Percentiles rank a stretch among this genome's conserved stretches.
Evolutionary conservation across 306 rosid species (phyloP).

Genomic region (Pueraria montana): DNA sequence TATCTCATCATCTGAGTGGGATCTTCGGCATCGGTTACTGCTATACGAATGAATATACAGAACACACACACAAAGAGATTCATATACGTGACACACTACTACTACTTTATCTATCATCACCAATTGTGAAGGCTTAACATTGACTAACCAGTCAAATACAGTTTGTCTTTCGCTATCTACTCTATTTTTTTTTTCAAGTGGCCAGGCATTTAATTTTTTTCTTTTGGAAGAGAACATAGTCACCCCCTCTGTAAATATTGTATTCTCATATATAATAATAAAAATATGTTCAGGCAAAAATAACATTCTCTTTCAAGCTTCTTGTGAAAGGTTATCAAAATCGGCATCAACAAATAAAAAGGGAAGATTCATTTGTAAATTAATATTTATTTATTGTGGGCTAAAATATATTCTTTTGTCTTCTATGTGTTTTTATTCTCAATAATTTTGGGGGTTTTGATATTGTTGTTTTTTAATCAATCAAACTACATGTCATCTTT

Average conservation of each 20-base stretch:
- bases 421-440: no score
- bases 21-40: conserved; percentile 15
- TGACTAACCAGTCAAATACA: conserved; percentile 42
- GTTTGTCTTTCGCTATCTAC: conserved; percentile 6
- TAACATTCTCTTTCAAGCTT: not conserved
- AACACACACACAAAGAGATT: conserved; percentile 38
- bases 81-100: conserved; percentile 14
- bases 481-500: no score
- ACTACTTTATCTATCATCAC: conserved; percentile 8
- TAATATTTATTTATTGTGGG: no score
- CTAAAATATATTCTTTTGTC: no score
- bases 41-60: conserved; percentile 8
- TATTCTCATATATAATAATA: conserved; percentile 16
- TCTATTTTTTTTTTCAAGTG: not conserved
- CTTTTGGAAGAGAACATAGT: conserved; percentile 36
- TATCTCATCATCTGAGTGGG: conserved; percentile 29
- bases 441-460: no score
- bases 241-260: conserved; percentile 47
- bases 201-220: conserved; percentile 18
- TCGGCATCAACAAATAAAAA: not conserved
- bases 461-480: no score
- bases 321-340: not conserved
- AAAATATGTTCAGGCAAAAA: not conserved
- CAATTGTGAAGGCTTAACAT: conserved; percentile 32
- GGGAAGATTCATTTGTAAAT: no score